Base-by-base conservation (phyloP, 2,329 filamentous ascomycete species). In the Fusarium mexicanum region DNA sequence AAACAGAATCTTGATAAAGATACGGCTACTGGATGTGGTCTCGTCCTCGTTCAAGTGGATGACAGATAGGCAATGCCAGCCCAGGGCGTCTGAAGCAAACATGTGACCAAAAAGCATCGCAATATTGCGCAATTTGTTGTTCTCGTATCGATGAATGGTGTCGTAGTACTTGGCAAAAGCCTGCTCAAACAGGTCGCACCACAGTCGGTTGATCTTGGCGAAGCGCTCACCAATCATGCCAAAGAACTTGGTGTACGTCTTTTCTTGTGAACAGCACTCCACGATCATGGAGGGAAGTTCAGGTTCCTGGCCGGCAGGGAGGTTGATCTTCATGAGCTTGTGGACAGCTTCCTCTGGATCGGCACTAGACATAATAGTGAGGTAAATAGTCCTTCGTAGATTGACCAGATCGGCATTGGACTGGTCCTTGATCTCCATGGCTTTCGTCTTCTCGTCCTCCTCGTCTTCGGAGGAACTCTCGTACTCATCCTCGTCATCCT, bases 1-100 rank as follows among this genome's bases (percentile, higher is more conserved):
- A 81, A 99, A 97, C 18, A 99, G 85, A 65, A 98, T 98, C 86
- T 98, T 98, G 87, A 99, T 93, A 81, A 98, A 99, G 82, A 99
- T 98, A 86, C 96, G 94, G 76, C 94, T 97, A 72, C 94, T 96
- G 5, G 95, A 96, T 2, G 96, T 99, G 0, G 96, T 99, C 79
- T 99, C 96, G 67, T 98, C 96, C 82, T 99, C 95, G 80, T 96
- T 99, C 59, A 99, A 86, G 81, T 95, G 95, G 70, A 99, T 91
- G 62, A 92, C 89, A 2, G 92, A 93, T 53, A 99, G 84, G 29
- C 94, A 92, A 79, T 98, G 94, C 96, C 96, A 98, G 67, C 94
- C 94, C 66, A 99, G 92, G 26, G 94, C 94, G 79, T 98, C 95
- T 16, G 92, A 93, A 53, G 93, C 92, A 59, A 99, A 89, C 80